phyloP scores from a whole-genome alignment of 2,329 filamentous ascomycete species.

The Xylariaceae sp. region DNA sequence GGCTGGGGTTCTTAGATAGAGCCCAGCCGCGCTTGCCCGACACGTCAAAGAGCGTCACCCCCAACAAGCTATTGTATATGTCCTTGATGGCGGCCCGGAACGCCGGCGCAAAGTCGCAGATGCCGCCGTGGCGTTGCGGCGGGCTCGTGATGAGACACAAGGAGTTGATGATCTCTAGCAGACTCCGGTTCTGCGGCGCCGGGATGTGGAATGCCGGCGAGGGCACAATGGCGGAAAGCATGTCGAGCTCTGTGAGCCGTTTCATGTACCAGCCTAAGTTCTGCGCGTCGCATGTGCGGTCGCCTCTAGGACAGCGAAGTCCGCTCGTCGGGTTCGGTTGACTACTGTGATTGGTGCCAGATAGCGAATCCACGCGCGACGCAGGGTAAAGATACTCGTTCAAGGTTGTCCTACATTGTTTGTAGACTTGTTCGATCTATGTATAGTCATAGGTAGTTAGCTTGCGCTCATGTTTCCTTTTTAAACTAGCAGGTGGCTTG shows the following conservation, averaged over 20 bases:
- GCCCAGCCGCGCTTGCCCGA: constrained; percentile 59
- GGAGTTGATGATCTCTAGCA: constrained; percentile 53
- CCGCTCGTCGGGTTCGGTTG: constrained; percentile 39
- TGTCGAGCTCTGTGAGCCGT: constrained; percentile 54
- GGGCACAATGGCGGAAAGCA: constrained; percentile 45
- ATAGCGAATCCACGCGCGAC: background rate
- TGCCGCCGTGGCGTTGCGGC: constrained; percentile 49
- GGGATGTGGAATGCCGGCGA: constrained; percentile 21
- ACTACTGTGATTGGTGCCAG: background rate
- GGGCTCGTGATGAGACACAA: constrained; percentile 54
- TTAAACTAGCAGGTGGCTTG: background rate
- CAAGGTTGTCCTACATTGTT: constrained; percentile 52
- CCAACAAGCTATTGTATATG: constrained; percentile 58
- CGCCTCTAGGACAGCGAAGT: constrained; percentile 57
- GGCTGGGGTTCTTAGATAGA: constrained; percentile 34
- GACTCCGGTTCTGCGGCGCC: constrained; percentile 46
- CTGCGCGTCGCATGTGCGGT: constrained; percentile 58
- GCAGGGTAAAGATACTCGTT: constrained; percentile 52
- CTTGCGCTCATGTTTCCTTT: background rate
- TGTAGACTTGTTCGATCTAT: constrained; percentile 52
- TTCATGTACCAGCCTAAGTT: constrained; percentile 63
- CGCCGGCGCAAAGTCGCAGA: constrained; percentile 56
- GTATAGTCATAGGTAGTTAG: constrained; percentile 1
- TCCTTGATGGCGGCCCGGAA: constrained; percentile 57
- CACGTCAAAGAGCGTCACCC: constrained; percentile 57